Percentiles rank a stretch among this genome's conserved stretches.
Evolutionary conservation across 257 asterid genomes (phyloP).

Genomic region (Solanum megistacrolobum): DNA sequence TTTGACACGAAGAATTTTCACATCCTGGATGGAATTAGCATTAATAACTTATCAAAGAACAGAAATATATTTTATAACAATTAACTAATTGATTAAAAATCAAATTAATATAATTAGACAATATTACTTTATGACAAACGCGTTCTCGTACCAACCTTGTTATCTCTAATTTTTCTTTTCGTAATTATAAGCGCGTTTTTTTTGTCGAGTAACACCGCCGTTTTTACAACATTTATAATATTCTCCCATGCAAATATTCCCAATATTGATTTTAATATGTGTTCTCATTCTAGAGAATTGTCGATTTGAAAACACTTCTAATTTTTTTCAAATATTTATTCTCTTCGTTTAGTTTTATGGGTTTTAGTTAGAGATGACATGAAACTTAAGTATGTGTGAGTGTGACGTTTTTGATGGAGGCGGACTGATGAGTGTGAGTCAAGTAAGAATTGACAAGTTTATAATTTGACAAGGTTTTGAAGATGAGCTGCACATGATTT

Average conservation of each 20-base stretch:
- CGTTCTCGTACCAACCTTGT: neutral
- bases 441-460: neutral
- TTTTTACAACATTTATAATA: neutral
- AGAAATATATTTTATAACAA: neutral
- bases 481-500: neutral
- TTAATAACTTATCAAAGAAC: fast-evolving
- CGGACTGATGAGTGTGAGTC: neutral
- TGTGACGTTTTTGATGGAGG: neutral
- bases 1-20: neutral
- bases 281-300: neutral
- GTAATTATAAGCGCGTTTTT: neutral
- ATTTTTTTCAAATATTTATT: neutral
- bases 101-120: neutral
- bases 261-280: neutral
- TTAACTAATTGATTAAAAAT: neutral
- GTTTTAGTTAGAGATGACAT: neutral
- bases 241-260: neutral
- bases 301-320: neutral
- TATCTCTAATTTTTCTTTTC: neutral
- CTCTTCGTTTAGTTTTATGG: neutral
- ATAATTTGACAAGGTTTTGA: neutral
- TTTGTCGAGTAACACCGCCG: neutral
- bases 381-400: neutral
- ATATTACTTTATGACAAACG: neutral
- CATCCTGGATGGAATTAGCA: neutral